Evolutionary conservation across 2,329 filamentous ascomycete genomes (phyloP).

Genomic region (Colletotrichum musicola): DNA sequence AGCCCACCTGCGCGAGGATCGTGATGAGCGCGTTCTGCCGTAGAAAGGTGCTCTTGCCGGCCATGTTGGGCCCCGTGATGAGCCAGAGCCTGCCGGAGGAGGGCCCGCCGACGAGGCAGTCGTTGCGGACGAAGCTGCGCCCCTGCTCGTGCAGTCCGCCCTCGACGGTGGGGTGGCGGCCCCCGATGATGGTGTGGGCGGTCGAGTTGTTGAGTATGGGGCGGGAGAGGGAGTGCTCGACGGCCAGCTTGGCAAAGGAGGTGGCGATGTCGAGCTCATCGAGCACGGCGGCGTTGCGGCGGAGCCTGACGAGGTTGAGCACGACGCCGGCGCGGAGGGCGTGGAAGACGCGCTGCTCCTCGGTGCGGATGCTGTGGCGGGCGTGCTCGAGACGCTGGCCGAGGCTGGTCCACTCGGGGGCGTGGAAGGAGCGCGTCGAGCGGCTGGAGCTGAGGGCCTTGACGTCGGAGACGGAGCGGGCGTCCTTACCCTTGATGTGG

Average conservation of each 20-base stretch:
- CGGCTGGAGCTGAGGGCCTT: conserved; percentile 82
- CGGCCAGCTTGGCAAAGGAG: conserved; percentile 84
- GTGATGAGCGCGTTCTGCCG: conserved; percentile 96
- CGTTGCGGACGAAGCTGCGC: conserved; percentile 85
- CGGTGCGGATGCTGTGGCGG: conserved; percentile 81
- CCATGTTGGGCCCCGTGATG: conserved; percentile 95
- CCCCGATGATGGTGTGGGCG: conserved; percentile 82
- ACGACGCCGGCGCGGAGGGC: conserved; percentile 82
- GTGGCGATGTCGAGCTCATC: conserved; percentile 94
- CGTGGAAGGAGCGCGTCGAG: conserved; percentile 85
- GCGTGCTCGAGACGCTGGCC: conserved; percentile 84
- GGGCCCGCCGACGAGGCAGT: conserved; percentile 83
- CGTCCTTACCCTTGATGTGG: conserved; percentile 87
- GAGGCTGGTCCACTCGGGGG: conserved; percentile 85
- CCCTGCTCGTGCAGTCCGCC: conserved; percentile 83
- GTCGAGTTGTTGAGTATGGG: conserved; percentile 77
- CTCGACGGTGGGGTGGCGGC: conserved; percentile 93
- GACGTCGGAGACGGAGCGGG: conserved; percentile 51
- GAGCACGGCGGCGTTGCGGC: conserved; percentile 89
- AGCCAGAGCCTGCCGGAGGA: conserved; percentile 73
- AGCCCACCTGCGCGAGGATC: conserved; percentile 91
- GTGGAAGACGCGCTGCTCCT: conserved; percentile 86
- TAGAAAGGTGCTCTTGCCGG: conserved; percentile 94
- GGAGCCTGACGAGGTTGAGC: conserved; percentile 83
- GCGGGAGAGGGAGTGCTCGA: conserved; percentile 78